Base-by-base conservation (phyloP, 352 stramenopile genomes). In the Phytophthora brassicae region DNA sequence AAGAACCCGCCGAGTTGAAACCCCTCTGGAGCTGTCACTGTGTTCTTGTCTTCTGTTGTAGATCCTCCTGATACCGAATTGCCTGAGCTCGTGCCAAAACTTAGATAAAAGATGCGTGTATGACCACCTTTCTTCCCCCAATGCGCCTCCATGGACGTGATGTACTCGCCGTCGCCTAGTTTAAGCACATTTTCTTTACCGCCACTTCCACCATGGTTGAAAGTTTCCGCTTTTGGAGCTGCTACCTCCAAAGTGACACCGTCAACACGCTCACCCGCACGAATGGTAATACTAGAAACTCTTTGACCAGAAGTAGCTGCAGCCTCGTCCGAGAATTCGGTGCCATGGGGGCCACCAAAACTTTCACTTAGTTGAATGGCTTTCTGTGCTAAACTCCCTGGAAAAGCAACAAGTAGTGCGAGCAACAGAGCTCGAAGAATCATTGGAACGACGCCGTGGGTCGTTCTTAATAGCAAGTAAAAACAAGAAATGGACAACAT, bases 121-220 rank as follows among this genome's bases (percentile, higher is more conserved):
- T 45, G 31, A 13, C 35, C 55, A 19, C 7, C 13, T 14, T 56
- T 63, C 14, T 63, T 28, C 4, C 55, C 55, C 55, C 55, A 63
- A 33, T 63, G 55, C 1, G 46, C 56, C 20, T 64, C 56, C 56
- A 64, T 64, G 20, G 56, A 64, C 36, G 56, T 64, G 39, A 64
- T 57, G 16, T 14, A 14, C 14, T 64, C 56, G 1, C 22, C 38
- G 3, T 13, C 9, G 16, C 26, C 56, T 16, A 64, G 38, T 14
- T 9, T 51, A 11, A 64, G 19, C 4, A 6, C 46, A 23, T 64
- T 57, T 23, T 16, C 46, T 1, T 3, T 41, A 19, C 56, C 56
- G n/a, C 56, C 46, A 16, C 16, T 24, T n/a, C 56, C 56, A 22
- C 56, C 56, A 20, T 64, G 56, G 16, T 24, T 57, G 16, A 64